Evolutionary conservation across 1,284 basidiomycete genomes (phyloP).

Genomic region (Golubevia pallescens): DNA sequence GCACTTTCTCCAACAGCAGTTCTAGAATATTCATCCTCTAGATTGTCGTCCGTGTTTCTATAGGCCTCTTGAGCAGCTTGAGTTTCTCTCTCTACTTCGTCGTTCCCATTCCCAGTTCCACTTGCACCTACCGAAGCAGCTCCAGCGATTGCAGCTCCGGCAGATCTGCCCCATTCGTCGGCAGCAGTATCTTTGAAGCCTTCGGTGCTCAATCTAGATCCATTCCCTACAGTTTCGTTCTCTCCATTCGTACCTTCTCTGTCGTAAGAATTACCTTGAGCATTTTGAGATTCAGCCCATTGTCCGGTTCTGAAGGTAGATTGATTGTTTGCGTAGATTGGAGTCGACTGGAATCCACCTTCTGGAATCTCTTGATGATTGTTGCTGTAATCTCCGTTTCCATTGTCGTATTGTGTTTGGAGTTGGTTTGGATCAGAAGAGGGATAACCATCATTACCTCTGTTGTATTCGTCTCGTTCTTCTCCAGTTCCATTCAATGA

Average conservation of each 20-base stretch:
- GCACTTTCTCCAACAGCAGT: slow-evolving; percentile 8
- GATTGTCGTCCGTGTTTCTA: neutral
- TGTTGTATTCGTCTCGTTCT: neutral
- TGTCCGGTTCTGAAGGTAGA: slow-evolving; percentile 1
- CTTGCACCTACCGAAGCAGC: neutral
- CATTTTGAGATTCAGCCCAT: slow-evolving; percentile 4
- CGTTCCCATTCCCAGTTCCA: neutral
- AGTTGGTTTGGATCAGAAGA: neutral
- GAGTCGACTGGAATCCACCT: neutral
- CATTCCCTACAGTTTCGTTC: neutral
- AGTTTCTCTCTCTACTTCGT: slow-evolving; percentile 9
- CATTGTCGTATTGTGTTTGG: neutral
- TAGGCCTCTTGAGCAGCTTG: slow-evolving; percentile 22
- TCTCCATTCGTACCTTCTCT: neutral
- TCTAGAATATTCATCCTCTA: slow-evolving; percentile 7
- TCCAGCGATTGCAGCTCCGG: slow-evolving; percentile 11
- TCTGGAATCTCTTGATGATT: neutral
- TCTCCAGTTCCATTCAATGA: slow-evolving; percentile 1
- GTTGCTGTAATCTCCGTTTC: too few relatives aligned
- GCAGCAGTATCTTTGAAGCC: slow-evolving; percentile 8
- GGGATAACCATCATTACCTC: neutral
- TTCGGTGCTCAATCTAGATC: slow-evolving; percentile 1
- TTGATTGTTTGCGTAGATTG: slow-evolving; percentile 1
- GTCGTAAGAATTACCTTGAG: neutral
- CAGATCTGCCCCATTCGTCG: slow-evolving; percentile 12